Base-by-base conservation (phyloP, 306 rosid species). In the Quercus variabilis region DNA sequence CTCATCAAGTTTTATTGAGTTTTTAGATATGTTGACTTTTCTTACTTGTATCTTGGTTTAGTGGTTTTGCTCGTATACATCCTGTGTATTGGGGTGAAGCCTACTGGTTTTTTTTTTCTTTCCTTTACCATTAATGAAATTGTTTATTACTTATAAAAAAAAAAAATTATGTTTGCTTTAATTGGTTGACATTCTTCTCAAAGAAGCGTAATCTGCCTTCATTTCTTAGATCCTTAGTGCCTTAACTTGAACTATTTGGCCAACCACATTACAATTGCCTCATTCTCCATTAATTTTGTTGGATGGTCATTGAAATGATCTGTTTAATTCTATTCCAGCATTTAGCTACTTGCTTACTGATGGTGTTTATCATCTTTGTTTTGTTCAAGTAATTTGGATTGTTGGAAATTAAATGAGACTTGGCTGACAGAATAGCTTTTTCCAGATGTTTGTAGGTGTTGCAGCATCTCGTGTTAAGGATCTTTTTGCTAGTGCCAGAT, bases 401-500 rank as follows among this genome's bases (percentile, higher is more conserved):
- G 14, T 68, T 71, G 13, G 46, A 78, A 58, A 26, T 75, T 68
- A 55, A 17, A 75, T 43, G 15, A 55, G 38, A 70, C 20, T 67
- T 68, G 55, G 68, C 79, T 83, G 68, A 78, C 75, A 65, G 74
- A 70, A 41, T 35, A 73, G 51, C 79, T 67, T 75, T 49, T 26
- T 63, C 51, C 94, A 94, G 99, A 94, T 94, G 99, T 94, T 94
- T 87, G 97, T 90, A 74, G 99, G 99, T 76, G 99, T 94, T 82
- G 99, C 99, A 81, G 99, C 97, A 77, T 90, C 99, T 74, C 99
- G 99, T 85, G 97, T 94, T 83, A 92, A 92, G 86, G 99, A 94
- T 86, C 92, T 94, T 71, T 94, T 94, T 89, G 81, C 84, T 38
- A 92, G 81, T 85, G 95, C 99, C 87, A 92, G 99, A 79, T 91